These are phyloP conservation scores for Mucor indicus DNA, from an alignment of 371 early-diverging fungal genomes.

Conservation along the genomic window DNA sequence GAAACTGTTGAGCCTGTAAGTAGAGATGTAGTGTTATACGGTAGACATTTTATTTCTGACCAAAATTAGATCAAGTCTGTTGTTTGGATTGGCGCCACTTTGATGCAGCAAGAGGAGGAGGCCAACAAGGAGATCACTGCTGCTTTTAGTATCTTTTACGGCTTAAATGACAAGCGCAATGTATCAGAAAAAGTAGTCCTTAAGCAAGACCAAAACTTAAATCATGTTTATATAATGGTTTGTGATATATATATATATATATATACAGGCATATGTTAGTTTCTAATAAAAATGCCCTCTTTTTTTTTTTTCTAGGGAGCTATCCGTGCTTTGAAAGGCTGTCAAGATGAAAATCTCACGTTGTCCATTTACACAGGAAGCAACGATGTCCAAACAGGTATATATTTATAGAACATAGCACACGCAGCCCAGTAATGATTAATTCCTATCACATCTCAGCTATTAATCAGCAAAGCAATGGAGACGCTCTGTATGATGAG, in stretches of 20 bases:
- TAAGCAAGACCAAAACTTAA: constrained; percentile 2
- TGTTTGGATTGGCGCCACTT: too few species aligned
- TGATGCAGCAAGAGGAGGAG: too few species aligned
- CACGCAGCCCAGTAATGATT: background rate
- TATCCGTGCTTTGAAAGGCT: constrained; percentile 6
- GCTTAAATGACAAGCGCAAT: constrained; percentile 13
- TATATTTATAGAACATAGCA: background rate
- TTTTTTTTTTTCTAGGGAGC: constrained; percentile 11
- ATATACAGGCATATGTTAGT: background rate
- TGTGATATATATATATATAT: background rate
- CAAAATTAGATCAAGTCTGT: too few species aligned
- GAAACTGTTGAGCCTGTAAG: too few species aligned
- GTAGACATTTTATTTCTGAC: too few species aligned
- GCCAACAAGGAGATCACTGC: too few species aligned
- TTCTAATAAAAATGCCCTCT: background rate
- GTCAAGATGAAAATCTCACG: background rate
- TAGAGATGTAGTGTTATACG: too few species aligned
- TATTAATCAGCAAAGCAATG: background rate
- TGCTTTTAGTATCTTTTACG: constrained; percentile 16
- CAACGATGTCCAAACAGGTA: background rate
- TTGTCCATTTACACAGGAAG: constrained; percentile 14
- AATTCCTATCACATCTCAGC: too few species aligned
- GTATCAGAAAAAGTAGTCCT: constrained; percentile 3
- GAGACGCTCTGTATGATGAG: background rate
- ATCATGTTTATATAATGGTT: constrained; percentile 22